A percentile compares a stretch with the other conserved stretches of the same genome.
Evolutionary conservation across 441 rosid genomes (phyloP).

Genomic region (Mallotus repandus): DNA sequence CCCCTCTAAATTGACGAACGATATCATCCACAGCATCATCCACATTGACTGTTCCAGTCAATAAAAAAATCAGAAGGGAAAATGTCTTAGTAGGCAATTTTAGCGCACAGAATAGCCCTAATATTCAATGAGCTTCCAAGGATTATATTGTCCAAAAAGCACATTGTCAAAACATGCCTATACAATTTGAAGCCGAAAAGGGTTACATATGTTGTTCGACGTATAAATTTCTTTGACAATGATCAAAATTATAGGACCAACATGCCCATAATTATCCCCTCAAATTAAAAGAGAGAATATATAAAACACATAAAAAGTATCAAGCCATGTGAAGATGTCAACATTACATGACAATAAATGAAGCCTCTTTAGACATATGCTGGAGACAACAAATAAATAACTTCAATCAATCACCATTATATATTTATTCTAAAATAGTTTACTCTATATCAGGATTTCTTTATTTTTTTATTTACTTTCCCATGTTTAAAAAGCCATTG

Average conservation of each 20-base stretch:
- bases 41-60: conserved; percentile 68
- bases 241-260: background rate
- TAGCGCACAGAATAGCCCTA: background rate
- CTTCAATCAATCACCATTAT: background rate
- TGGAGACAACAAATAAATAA: background rate
- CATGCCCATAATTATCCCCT: background rate
- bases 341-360: background rate
- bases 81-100: background rate
- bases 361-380: conserved; percentile 1
- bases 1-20: conserved; percentile 88
- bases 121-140: background rate
- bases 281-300: conserved; percentile 4
- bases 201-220: background rate
- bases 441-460: background rate
- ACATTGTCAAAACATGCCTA: background rate
- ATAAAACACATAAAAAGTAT: background rate
- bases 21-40: conserved; percentile 98
- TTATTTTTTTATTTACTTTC: background rate
- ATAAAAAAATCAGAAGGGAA: conserved; percentile 1
- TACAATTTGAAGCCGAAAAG: background rate
- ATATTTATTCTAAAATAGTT: background rate
- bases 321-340: background rate
- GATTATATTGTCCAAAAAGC: background rate
- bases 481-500: background rate
- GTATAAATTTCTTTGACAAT: background rate